phyloP scores from a whole-genome alignment of 2,329 filamentous ascomycete genomes.

The Phialophora chinensis region DNA sequence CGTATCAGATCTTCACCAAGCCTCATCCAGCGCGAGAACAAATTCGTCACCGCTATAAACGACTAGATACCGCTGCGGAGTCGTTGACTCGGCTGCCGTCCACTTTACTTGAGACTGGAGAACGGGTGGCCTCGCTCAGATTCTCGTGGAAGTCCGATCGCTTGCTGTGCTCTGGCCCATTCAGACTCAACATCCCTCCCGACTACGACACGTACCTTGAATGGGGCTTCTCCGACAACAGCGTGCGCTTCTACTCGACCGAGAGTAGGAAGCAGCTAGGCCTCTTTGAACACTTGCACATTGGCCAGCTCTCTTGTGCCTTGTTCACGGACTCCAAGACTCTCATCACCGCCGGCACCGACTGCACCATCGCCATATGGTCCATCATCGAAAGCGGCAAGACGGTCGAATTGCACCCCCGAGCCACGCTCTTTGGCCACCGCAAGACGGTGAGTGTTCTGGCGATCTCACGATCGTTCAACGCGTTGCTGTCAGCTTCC shows the following conservation, averaged over 20 bases:
- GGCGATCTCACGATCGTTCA: conserved; percentile 85
- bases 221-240: conserved; percentile 94
- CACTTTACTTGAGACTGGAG: conserved; percentile 68
- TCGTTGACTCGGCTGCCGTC: conserved; percentile 78
- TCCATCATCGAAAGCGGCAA: conserved; percentile 69
- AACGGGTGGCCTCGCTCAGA: conserved; percentile 78
- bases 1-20: conserved; percentile 87
- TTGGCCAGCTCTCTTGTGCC: conserved; percentile 83
- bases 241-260: conserved; percentile 85
- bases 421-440: conserved; percentile 87
- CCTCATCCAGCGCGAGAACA: conserved; percentile 80
- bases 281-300: conserved; percentile 90
- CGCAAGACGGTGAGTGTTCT: conserved; percentile 81
- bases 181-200: conserved; percentile 85
- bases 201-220: conserved; percentile 88
- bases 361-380: conserved; percentile 89
- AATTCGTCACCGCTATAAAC: conserved; percentile 65
- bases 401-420: conserved; percentile 76
- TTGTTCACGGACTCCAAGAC: conserved; percentile 89
- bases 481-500: conserved; percentile 82
- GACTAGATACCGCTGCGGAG: conserved; percentile 79
- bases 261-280: conserved; percentile 84
- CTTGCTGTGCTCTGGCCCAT: conserved; percentile 80
- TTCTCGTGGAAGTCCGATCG: conserved; percentile 82
- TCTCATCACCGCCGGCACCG: conserved; percentile 87